Percentiles rank a stretch among this genome's conserved stretches.
phyloP scores from a whole-genome alignment of 129 eudicot species.

The Escallonia rubra region DNA sequence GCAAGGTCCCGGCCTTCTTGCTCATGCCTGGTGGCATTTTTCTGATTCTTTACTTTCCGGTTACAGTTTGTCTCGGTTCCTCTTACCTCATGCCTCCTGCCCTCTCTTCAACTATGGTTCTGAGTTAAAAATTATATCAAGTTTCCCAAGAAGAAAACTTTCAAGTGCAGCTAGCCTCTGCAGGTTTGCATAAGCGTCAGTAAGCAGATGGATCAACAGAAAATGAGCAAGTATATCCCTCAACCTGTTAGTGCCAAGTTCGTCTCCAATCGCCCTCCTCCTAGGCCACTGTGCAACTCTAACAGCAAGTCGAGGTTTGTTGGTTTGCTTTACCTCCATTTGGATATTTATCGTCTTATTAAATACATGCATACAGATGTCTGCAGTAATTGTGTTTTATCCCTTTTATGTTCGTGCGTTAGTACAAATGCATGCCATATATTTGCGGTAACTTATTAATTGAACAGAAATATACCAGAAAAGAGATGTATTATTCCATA shows the following conservation, averaged over 20 bases:
- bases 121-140: background rate
- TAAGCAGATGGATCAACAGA: slow-evolving; percentile 34
- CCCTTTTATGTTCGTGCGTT: background rate
- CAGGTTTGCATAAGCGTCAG: background rate
- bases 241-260: slow-evolving; percentile 1
- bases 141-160: background rate
- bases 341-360: background rate
- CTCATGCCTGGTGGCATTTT: too few species aligned
- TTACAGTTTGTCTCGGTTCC: background rate
- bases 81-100: background rate
- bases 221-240: slow-evolving; percentile 14
- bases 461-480: too few species aligned
- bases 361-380: background rate
- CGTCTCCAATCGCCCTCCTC: too few species aligned
- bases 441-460: too few species aligned
- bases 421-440: too few species aligned
- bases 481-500: too few species aligned
- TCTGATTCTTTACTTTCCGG: too few species aligned
- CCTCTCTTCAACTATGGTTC: background rate
- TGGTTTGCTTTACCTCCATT: background rate
- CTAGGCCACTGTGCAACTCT: background rate
- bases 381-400: background rate
- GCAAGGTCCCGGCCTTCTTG: background rate
- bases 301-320: slow-evolving; percentile 29
- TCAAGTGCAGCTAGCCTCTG: background rate